Evolutionary conservation across 176 grass and related monocot species (phyloP).

Genomic region (Carex littledalei): DNA sequence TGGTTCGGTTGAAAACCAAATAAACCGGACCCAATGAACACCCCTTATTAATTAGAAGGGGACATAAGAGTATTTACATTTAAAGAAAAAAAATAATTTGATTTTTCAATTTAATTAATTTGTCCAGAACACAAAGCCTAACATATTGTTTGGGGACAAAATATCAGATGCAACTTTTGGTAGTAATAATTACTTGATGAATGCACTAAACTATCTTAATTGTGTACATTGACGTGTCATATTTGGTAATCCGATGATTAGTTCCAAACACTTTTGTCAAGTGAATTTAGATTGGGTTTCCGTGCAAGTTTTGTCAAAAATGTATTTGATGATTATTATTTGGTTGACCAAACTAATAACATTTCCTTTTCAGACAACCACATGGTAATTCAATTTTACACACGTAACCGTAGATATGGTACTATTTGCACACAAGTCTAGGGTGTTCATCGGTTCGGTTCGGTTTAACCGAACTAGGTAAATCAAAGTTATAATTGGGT

Average conservation of each 20-base stretch:
- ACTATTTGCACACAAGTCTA: background rate
- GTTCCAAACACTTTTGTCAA: background rate
- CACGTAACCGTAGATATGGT: background rate
- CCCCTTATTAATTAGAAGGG: no score
- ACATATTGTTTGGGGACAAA: background rate
- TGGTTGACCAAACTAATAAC: constrained; percentile 8
- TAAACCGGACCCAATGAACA: no score
- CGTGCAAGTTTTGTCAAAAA: constrained; percentile 10
- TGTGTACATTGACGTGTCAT: background rate
- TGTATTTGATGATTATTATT: background rate
- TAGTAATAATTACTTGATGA: background rate
- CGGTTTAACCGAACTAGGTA: no score
- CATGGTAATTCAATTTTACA: background rate
- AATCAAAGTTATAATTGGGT: no score
- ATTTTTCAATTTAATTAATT: background rate
- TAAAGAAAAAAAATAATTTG: no score
- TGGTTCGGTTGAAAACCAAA: no score
- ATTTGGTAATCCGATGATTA: background rate
- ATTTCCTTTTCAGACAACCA: background rate
- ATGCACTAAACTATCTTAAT: background rate
- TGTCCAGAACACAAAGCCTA: background rate
- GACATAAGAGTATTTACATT: no score
- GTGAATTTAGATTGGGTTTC: background rate
- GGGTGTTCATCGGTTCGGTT: no score
- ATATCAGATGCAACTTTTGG: background rate